Conservation (phyloP, 2,329 filamentous ascomycete species). For the Periconia sp. region DNA sequence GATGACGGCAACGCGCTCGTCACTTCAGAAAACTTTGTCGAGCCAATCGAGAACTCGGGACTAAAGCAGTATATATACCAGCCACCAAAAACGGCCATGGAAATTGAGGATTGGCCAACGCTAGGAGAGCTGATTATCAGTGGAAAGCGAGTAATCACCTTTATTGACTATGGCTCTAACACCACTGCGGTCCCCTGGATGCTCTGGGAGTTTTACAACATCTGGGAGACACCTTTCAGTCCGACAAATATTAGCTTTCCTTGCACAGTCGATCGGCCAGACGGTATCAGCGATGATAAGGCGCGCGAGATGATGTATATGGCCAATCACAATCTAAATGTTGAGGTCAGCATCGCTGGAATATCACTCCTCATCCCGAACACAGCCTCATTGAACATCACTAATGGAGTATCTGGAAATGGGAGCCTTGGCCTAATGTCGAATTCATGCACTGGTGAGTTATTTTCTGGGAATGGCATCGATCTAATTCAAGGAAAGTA, state of each 20-base stretch:
- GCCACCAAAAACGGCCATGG: slow-evolving; percentile 77
- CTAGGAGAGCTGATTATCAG: slow-evolving; percentile 64
- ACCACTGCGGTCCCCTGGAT: slow-evolving; percentile 81
- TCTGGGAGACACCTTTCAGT: slow-evolving; percentile 93
- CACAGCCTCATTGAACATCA: slow-evolving; percentile 39
- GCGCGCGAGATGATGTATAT: slow-evolving; percentile 73
- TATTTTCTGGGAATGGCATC: not conserved
- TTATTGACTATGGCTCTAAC: slow-evolving; percentile 64
- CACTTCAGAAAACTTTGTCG: slow-evolving; percentile 66
- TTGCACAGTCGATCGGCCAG: slow-evolving; percentile 79
- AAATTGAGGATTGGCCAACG: slow-evolving; percentile 82
- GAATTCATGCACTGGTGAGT: slow-evolving; percentile 42
- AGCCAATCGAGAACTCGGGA: slow-evolving; percentile 73
- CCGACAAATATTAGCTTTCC: slow-evolving; percentile 73
- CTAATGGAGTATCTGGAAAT: slow-evolving; percentile 41
- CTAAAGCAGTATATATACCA: slow-evolving; percentile 77
- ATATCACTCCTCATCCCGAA: slow-evolving; percentile 44
- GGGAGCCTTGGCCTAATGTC: slow-evolving; percentile 43
- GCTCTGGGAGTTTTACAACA: slow-evolving; percentile 84
- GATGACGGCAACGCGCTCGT: slow-evolving; percentile 58
- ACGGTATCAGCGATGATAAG: slow-evolving; percentile 62
- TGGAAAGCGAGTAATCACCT: slow-evolving; percentile 46
- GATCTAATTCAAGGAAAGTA: not conserved
- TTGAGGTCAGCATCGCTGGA: slow-evolving; percentile 67
- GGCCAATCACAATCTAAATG: slow-evolving; percentile 91